These are phyloP conservation scores for Cladosporium oxysporum DNA, from an alignment of 2,329 filamentous ascomycete species.

Conservation along the genomic window DNA sequence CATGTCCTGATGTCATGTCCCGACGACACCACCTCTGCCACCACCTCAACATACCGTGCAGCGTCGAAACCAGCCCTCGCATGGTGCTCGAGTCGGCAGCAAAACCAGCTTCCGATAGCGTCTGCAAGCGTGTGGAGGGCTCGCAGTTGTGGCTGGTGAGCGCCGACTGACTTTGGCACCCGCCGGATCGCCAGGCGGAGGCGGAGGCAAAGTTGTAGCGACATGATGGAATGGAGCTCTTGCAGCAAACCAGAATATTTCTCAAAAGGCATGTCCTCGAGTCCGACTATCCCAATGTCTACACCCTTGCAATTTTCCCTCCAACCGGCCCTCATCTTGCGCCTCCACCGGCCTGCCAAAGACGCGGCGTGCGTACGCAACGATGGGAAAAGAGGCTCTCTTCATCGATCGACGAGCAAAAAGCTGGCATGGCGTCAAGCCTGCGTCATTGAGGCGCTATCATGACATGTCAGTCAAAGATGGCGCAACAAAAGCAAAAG, in stretches of 20 bases:
- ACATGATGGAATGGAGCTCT: background rate
- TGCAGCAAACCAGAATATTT: background rate
- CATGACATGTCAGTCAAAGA: background rate
- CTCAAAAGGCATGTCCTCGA: background rate
- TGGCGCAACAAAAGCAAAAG: background rate
- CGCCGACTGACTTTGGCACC: background rate
- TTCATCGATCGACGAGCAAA: constrained; percentile 3
- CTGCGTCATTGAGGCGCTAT: constrained; percentile 10
- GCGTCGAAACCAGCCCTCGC: background rate
- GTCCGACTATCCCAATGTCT: background rate
- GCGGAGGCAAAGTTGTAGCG: background rate
- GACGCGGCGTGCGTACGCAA: background rate
- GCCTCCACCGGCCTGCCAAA: background rate
- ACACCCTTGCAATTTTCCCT: background rate
- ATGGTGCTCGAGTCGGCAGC: background rate
- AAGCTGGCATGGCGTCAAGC: constrained; percentile 11
- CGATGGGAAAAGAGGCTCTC: background rate
- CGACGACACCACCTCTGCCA: background rate
- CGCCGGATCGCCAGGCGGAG: background rate
- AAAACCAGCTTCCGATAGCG: background rate
- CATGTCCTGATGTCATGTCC: background rate
- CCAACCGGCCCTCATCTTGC: background rate
- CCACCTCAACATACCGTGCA: background rate
- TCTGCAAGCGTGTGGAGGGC: background rate
- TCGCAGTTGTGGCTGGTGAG: constrained; percentile 1